Conservation (phyloP, 495 filamentous ascomycete species). For the Aspergillus egyptiacus region DNA sequence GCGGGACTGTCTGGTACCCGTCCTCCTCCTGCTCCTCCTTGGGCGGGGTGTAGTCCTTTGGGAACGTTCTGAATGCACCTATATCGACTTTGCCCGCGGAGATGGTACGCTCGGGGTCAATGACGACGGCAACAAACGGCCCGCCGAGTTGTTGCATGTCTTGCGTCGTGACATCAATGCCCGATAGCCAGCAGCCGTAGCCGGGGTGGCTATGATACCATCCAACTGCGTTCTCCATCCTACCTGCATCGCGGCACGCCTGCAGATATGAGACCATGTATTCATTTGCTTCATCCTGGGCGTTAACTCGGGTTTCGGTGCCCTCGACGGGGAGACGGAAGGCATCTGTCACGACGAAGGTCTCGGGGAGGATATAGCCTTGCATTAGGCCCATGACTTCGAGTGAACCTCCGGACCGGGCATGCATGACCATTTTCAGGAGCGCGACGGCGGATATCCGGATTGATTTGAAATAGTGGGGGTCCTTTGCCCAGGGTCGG, state of each 20-base stretch:
- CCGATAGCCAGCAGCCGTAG: slow-evolving; percentile 96
- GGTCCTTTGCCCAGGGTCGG: slow-evolving; percentile 78
- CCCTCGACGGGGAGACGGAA: slow-evolving; percentile 94
- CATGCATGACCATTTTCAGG: slow-evolving; percentile 99
- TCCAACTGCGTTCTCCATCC: slow-evolving; percentile 86
- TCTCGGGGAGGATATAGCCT: slow-evolving; percentile 73
- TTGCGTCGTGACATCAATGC: slow-evolving; percentile 92
- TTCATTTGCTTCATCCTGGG: slow-evolving; percentile 89
- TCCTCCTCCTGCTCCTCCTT: slow-evolving; percentile 43
- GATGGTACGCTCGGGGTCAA: slow-evolving; percentile 95
- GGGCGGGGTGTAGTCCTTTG: slow-evolving; percentile 61
- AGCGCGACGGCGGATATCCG: slow-evolving; percentile 91
- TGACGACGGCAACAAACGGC: slow-evolving; percentile 92
- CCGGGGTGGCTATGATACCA: slow-evolving; percentile 99
- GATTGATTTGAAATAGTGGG: slow-evolving; percentile 85
- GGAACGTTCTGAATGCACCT: slow-evolving; percentile 90
- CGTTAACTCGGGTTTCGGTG: slow-evolving; percentile 96
- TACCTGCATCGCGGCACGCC: slow-evolving; percentile 64
- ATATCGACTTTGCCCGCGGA: slow-evolving; percentile 95
- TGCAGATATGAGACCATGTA: slow-evolving; percentile 87
- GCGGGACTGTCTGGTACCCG: slow-evolving; percentile 63
- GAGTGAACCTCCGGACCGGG: slow-evolving; percentile 80
- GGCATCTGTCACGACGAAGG: slow-evolving; percentile 90
- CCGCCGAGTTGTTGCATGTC: slow-evolving; percentile 79
- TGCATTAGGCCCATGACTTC: slow-evolving; percentile 99